Evolutionary conservation across 805 yeast genomes (phyloP).

Genomic region (Kazachstania africana): DNA sequence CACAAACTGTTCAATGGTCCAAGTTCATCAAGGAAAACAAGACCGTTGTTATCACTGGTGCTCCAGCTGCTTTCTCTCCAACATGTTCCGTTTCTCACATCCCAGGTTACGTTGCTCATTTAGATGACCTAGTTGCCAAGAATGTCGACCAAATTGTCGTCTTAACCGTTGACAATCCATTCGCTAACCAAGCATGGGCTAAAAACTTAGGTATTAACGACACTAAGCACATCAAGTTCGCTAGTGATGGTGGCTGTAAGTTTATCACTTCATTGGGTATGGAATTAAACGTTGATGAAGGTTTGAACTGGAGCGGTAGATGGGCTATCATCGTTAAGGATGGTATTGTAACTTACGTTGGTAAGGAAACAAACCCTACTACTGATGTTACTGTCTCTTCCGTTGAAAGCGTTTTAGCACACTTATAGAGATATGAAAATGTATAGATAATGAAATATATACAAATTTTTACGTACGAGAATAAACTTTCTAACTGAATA

Average conservation of each 20-base stretch:
- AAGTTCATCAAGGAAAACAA: slow-evolving; percentile 27
- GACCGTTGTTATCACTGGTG: slow-evolving; percentile 58
- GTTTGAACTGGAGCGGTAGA: slow-evolving; percentile 53
- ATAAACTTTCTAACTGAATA: too few relatives aligned
- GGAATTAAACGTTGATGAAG: slow-evolving; percentile 39
- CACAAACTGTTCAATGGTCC: slow-evolving; percentile 17
- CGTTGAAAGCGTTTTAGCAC: slow-evolving; percentile 24
- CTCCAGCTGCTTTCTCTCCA: slow-evolving; percentile 85
- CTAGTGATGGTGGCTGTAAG: slow-evolving; percentile 50
- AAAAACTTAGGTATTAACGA: slow-evolving; percentile 26
- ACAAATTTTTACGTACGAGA: background rate
- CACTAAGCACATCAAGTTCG: slow-evolving; percentile 39
- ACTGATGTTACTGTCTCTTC: slow-evolving; percentile 29
- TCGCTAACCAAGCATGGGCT: slow-evolving; percentile 62
- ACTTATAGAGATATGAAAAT: slow-evolving; percentile 10
- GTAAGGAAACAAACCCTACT: slow-evolving; percentile 26
- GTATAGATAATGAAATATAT: background rate
- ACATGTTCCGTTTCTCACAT: slow-evolving; percentile 64
- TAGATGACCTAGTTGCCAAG: slow-evolving; percentile 39
- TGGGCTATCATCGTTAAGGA: slow-evolving; percentile 60
- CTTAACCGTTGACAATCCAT: slow-evolving; percentile 58
- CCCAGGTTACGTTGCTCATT: slow-evolving; percentile 49
- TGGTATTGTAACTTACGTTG: slow-evolving; percentile 40
- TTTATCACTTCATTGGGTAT: slow-evolving; percentile 53
- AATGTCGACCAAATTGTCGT: slow-evolving; percentile 55